These are phyloP conservation scores for Poa pratensis DNA, from an alignment of 176 grass and related monocot species.

Conservation along the genomic window DNA sequence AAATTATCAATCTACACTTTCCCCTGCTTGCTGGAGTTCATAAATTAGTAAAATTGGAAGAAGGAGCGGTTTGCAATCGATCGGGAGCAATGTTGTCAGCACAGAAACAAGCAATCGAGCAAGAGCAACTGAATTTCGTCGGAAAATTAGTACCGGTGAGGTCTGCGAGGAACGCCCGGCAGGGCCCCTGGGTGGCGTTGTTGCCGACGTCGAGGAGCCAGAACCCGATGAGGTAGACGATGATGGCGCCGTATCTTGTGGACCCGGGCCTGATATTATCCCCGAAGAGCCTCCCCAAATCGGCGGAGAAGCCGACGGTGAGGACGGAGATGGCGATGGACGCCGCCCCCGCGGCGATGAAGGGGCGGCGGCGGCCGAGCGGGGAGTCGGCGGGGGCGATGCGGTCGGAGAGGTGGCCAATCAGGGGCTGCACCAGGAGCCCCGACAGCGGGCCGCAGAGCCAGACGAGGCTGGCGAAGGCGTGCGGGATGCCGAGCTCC, in stretches of 20 bases:
- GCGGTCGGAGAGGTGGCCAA: conserved; percentile 77
- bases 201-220: conserved; percentile 89
- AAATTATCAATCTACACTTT: not conserved
- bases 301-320: conserved; percentile 69
- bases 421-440: conserved; percentile 78
- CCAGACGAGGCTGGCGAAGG: conserved; percentile 84
- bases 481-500: conserved; percentile 81
- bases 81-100: no score
- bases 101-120: not conserved
- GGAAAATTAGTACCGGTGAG: conserved; percentile 56
- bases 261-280: conserved; percentile 45
- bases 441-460: conserved; percentile 82
- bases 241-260: conserved; percentile 57
- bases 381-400: conserved; percentile 45
- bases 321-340: conserved; percentile 55
- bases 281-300: conserved; percentile 63
- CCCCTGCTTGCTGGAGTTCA: no score
- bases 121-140: no score
- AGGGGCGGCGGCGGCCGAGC: conserved; percentile 64
- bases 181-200: conserved; percentile 84
- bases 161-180: conserved; percentile 82
- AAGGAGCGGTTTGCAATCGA: no score
- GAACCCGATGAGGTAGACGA: conserved; percentile 77
- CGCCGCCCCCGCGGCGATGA: conserved; percentile 63
- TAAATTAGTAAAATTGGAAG: not conserved